A percentile compares a stretch with the other conserved stretches of the same genome.
These are phyloP conservation scores for Fereydounia khargensis DNA, from an alignment of 1,284 basidiomycete species.

Conservation along the genomic window DNA sequence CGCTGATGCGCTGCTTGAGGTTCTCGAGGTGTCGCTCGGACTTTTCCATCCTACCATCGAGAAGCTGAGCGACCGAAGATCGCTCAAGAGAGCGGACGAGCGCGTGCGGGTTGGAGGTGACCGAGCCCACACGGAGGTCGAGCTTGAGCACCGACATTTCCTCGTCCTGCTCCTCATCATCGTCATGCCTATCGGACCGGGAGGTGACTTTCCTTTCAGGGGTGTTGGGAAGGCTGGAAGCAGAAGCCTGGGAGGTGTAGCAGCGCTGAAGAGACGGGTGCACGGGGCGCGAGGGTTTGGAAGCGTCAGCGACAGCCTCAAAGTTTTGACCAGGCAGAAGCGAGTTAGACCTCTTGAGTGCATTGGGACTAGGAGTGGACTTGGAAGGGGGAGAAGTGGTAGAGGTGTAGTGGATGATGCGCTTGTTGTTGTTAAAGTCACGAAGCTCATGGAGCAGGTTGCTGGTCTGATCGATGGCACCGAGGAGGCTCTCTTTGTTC, in stretches of 20 bases:
- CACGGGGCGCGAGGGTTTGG: slow-evolving; percentile 4
- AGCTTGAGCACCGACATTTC: slow-evolving; percentile 70
- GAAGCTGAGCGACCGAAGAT: slow-evolving; percentile 83
- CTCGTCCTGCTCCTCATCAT: slow-evolving; percentile 13
- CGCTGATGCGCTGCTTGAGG: slow-evolving; percentile 80
- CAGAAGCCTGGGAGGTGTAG: slow-evolving; percentile 15
- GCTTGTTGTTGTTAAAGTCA: slow-evolving; percentile 78
- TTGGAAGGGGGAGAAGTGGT: no score
- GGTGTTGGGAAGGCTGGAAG: slow-evolving; percentile 27
- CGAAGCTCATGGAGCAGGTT: slow-evolving; percentile 71
- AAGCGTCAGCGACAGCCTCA: slow-evolving; percentile 18
- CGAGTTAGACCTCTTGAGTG: slow-evolving; percentile 9
- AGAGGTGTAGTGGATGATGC: slow-evolving; percentile 79
- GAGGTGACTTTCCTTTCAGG: slow-evolving; percentile 9
- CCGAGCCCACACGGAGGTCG: slow-evolving; percentile 80
- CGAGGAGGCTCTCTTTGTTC: slow-evolving; percentile 24
- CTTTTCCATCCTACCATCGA: slow-evolving; percentile 79
- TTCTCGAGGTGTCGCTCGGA: slow-evolving; percentile 79
- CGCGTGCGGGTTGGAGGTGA: slow-evolving; percentile 65
- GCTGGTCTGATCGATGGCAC: slow-evolving; percentile 71
- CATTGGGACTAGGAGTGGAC: no score
- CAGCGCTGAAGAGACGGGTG: slow-evolving; percentile 23
- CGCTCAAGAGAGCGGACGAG: slow-evolving; percentile 90
- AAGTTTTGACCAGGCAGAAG: slow-evolving; percentile 10
- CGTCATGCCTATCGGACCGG: not conserved